These are phyloP conservation scores for Aciculoconidium aculeatum DNA, from an alignment of 805 yeast genomes.

Conservation along the genomic window DNA sequence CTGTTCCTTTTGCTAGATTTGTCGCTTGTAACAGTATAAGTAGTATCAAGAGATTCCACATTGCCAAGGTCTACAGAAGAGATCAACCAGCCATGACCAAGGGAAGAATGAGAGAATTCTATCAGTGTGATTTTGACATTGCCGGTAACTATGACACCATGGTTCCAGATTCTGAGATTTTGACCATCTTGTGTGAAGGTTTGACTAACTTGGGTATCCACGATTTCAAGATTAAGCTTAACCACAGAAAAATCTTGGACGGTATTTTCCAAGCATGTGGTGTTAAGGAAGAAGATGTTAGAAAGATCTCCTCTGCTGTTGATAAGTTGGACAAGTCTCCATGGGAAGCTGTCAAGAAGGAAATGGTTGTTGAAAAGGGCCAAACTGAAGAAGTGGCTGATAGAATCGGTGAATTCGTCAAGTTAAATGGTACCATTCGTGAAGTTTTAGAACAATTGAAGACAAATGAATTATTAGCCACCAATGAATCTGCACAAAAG, in stretches of 20 bases:
- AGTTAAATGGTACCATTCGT: conserved; percentile 69
- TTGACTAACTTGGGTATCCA: conserved; percentile 74
- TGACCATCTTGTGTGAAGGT: conserved; percentile 80
- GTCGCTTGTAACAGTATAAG: conserved; percentile 94
- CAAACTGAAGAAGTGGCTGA: conserved; percentile 92
- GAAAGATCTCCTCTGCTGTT: conserved; percentile 91
- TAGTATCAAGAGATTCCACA: conserved; percentile 88
- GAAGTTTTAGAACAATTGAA: conserved; percentile 54
- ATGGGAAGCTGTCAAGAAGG: conserved; percentile 90
- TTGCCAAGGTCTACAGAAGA: conserved; percentile 97
- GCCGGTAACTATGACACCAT: conserved; percentile 90
- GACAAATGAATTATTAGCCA: conserved; percentile 49
- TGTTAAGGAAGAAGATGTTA: conserved; percentile 87
- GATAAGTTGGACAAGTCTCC: conserved; percentile 94
- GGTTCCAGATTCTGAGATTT: conserved; percentile 94
- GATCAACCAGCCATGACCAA: conserved; percentile 99
- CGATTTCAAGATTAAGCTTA: conserved; percentile 87
- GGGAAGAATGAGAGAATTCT: conserved; percentile 99
- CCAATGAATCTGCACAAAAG: conserved; percentile 66
- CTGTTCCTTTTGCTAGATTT: conserved; percentile 97
- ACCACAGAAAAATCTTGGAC: conserved; percentile 93
- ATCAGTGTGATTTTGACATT: conserved; percentile 96
- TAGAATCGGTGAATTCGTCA: conserved; percentile 85
- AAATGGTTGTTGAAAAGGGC: conserved; percentile 86
- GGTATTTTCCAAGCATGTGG: conserved; percentile 96